Evolutionary conservation across 2,329 filamentous ascomycete species (phyloP), one percentile per base, ranked within the genome.

Genomic region (Diaporthe sp.): DNA sequence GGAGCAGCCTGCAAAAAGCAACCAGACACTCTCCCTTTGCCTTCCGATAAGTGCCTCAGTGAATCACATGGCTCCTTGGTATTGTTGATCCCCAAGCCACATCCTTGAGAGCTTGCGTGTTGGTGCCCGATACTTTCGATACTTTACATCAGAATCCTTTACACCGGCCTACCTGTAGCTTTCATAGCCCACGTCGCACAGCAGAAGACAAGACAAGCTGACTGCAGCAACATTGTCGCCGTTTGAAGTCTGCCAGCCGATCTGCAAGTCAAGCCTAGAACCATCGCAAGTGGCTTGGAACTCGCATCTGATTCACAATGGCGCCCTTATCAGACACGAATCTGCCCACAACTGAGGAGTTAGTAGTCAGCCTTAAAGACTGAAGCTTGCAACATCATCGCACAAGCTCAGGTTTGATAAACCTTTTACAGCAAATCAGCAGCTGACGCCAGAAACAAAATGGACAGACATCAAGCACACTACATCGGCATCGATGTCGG

Each of bases 401-500:
- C 39, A 42, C 42, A 44, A 44, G 30, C 55, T 42, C 53, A 32
- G 5, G 19, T 30, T 17, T 32, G 7, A n/a, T 17, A 44, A 37
- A 35, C 25, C 32, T 27, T 42, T 17, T 30, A 27, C 35, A 25
- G 27, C 35, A n/a, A 39, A 55, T 10, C 56, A 71, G 44, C 58
- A 68, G 51, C 71, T 73, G 51, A 75, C 58, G 10, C 27, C 13
- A 30, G 12, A 37, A 44, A 47, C 39, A 69, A 71, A 61, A 65
- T 58, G 59, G 59, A 47, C 44, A 75, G 74, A 17, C 72, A 71
- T 27, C 75, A 91, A 84, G 88, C 91, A 75, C 88, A 92, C 79
- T 92, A 89, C 80, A 90, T 98, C 81, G 96, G 96, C 75, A 94
- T 99, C 79, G 97, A 99, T 85, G 96, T 99, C 68, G 97, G 97